These are phyloP conservation scores for Phlebopus sp. DNA, from an alignment of 1,284 basidiomycete species.

Conservation along the genomic window DNA sequence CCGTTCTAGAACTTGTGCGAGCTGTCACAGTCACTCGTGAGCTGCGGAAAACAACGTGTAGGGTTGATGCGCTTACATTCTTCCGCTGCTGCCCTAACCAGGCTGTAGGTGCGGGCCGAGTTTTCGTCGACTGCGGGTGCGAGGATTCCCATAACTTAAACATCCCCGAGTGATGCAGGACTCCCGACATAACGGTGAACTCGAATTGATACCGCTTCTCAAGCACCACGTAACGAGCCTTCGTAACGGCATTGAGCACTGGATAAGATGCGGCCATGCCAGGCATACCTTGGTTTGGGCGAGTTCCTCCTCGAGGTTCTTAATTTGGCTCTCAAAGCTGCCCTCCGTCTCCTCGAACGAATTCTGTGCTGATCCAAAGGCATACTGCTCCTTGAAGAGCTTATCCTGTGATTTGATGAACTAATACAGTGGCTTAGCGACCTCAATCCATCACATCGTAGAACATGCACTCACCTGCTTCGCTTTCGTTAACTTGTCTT, in stretches of 20 bases:
- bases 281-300: constrained; percentile 53
- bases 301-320: constrained; percentile 69
- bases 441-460: not conserved
- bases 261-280: not conserved
- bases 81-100: constrained; percentile 63
- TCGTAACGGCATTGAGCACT: constrained; percentile 1
- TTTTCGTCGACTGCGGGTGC: constrained; percentile 40
- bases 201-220: constrained; percentile 68
- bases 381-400: constrained; percentile 75
- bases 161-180: constrained; percentile 71
- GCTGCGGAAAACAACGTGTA: not conserved
- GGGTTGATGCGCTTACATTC: constrained; percentile 36
- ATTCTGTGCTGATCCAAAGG: constrained; percentile 37
- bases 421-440: constrained; percentile 37
- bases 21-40: constrained; percentile 17
- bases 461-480: constrained; percentile 50
- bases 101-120: constrained; percentile 42
- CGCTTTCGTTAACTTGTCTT: constrained; percentile 83
- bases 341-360: constrained; percentile 71
- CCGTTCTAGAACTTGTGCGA: constrained; percentile 27
- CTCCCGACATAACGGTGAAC: constrained; percentile 76
- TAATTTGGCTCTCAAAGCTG: constrained; percentile 67
- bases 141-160: constrained; percentile 50
- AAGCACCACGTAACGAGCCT: constrained; percentile 56
- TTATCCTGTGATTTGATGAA: constrained; percentile 94